These are phyloP conservation scores for Acephala macrosclerotiorum DNA, from an alignment of 2,329 filamentous ascomycete species.

Conservation along the genomic window DNA sequence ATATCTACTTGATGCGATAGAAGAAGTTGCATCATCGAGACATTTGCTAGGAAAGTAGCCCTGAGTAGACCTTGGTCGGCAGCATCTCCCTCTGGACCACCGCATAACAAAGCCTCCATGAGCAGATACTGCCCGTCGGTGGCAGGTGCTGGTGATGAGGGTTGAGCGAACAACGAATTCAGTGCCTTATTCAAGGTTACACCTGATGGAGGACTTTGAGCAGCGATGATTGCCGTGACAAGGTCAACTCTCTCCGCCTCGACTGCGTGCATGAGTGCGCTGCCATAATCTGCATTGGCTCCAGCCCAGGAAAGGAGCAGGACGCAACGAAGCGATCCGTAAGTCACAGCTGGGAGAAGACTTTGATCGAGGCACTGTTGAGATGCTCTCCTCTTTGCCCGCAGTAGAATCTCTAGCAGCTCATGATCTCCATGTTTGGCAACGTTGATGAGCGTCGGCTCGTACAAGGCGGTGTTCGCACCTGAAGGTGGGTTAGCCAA, in stretches of 20 bases:
- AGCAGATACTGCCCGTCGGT: constrained; percentile 59
- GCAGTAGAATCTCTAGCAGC: constrained; percentile 24
- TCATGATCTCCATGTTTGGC: constrained; percentile 24
- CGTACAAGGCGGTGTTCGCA: constrained; percentile 21
- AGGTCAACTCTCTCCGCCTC: constrained; percentile 59
- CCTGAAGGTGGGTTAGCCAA: constrained; percentile 14
- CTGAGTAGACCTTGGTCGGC: constrained; percentile 27
- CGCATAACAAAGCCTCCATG: constrained; percentile 63
- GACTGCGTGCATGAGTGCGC: constrained; percentile 58
- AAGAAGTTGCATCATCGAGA: constrained; percentile 57
- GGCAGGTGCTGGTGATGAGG: constrained; percentile 48
- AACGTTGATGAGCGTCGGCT: constrained; percentile 16
- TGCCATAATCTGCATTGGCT: constrained; percentile 60
- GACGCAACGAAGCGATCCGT: constrained; percentile 14
- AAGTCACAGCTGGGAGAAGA: constrained; percentile 22
- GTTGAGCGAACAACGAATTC: constrained; percentile 52
- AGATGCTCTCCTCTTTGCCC: constrained; percentile 23
- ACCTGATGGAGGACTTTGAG: constrained; percentile 57
- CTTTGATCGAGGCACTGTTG: constrained; percentile 22
- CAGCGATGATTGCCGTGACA: constrained; percentile 60
- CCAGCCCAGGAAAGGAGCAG: constrained; percentile 24
- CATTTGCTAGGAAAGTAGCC: constrained; percentile 20
- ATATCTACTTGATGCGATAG: constrained; percentile 60
- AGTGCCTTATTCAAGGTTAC: constrained; percentile 60
- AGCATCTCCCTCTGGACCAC: constrained; percentile 60